Conservation (phyloP, 139 green algal species). For the Picochlorum sp. region DNA sequence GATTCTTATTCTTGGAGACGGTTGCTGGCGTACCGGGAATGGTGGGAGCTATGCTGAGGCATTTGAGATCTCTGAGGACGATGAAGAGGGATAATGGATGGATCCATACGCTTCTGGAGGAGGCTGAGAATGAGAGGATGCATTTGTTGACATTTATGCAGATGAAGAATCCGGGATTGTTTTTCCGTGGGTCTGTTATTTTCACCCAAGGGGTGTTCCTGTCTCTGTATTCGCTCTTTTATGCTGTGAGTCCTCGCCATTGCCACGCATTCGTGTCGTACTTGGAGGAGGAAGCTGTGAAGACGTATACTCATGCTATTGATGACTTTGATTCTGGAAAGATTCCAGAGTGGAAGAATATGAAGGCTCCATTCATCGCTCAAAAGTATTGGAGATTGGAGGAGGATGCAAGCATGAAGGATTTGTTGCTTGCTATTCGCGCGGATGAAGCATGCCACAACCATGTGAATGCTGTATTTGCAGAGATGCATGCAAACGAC, state of each 20-base stretch:
- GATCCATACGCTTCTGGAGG: conserved; percentile 93
- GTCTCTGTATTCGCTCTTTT: conserved; percentile 76
- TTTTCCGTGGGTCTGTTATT: conserved; percentile 77
- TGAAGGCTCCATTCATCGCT: conserved; percentile 41
- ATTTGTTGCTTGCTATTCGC: conserved; percentile 78
- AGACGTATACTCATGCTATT: conserved; percentile 82
- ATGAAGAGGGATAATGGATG: conserved; percentile 72
- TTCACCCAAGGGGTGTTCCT: conserved; percentile 75
- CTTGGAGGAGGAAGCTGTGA: conserved; percentile 91
- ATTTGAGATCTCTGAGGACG: conserved; percentile 70
- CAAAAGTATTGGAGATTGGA: conserved; percentile 53
- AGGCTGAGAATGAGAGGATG: conserved; percentile 94
- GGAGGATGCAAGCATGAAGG: conserved; percentile 47
- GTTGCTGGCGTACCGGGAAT: conserved; percentile 87
- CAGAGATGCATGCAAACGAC: conserved; percentile 30
- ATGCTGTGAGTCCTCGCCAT: conserved; percentile 63
- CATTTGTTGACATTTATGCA: conserved; percentile 92
- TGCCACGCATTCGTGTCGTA: conserved; percentile 88
- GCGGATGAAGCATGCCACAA: conserved; percentile 79
- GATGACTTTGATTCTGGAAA: conserved; percentile 40
- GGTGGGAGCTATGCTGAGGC: conserved; percentile 80
- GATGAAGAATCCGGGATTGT: conserved; percentile 54
- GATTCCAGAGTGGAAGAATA: conserved; percentile 58
- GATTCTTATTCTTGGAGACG: conserved; percentile 89
- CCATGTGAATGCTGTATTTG: conserved; percentile 86